A percentile compares a stretch with the other conserved stretches of the same genome.
These are phyloP conservation scores for Hysterangium stoloniferum DNA, from an alignment of 768 basidiomycete genomes.

Conservation along the genomic window DNA sequence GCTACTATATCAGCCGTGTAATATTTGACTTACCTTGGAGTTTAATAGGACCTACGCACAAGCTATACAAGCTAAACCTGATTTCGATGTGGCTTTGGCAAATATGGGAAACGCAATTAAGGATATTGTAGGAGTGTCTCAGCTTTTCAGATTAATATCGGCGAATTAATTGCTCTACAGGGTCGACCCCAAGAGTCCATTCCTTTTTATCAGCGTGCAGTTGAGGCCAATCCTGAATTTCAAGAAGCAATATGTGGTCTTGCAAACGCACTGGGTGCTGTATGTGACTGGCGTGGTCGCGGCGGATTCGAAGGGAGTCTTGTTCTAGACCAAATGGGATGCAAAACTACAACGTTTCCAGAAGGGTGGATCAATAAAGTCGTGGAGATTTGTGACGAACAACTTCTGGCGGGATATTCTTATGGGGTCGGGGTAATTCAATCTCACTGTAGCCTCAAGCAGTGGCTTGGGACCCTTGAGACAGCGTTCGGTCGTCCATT, in stretches of 20 bases:
- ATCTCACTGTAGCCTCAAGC: conserved; percentile 20
- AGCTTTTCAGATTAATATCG: not conserved
- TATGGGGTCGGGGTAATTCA: conserved; percentile 26
- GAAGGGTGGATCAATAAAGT: conserved; percentile 31
- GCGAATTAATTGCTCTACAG: conserved; percentile 18
- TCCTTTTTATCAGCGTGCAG: conserved; percentile 38
- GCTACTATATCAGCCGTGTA: conserved; percentile 9
- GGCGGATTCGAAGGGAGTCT: conserved; percentile 24
- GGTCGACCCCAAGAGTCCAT: conserved; percentile 37
- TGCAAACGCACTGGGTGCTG: conserved; percentile 35
- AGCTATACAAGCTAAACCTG: conserved; percentile 34
- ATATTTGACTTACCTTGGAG: not conserved
- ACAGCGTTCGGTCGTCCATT: conserved; percentile 22
- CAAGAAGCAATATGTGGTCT: conserved; percentile 43
- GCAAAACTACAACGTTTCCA: conserved; percentile 11
- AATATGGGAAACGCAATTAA: conserved; percentile 46
- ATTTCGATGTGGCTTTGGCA: conserved; percentile 43
- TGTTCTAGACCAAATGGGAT: conserved; percentile 20
- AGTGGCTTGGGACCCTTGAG: conserved; percentile 32
- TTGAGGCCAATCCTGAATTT: conserved; percentile 34
- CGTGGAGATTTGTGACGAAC: conserved; percentile 29
- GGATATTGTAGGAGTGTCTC: conserved; percentile 29
- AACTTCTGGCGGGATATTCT: conserved; percentile 26
- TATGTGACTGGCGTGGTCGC: conserved; percentile 40
- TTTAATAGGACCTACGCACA: conserved; percentile 34